Percentiles rank a stretch among this genome's conserved stretches.
Conservation (phyloP, 1,284 basidiomycete species). For the Ganoderma meredithae region DNA sequence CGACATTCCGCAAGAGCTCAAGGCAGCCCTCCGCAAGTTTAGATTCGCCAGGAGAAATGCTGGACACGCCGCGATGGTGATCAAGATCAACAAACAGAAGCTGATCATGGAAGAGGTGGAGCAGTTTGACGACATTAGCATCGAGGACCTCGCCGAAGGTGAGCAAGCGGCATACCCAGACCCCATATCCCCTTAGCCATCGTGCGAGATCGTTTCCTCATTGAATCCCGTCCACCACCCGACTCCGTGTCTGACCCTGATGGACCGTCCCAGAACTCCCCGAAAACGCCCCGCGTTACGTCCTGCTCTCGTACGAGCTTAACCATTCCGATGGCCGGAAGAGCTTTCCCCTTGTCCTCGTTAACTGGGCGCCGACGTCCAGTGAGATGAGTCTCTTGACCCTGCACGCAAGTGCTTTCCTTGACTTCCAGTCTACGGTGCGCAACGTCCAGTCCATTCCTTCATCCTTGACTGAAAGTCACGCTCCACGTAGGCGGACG, state of each 20-base stretch:
- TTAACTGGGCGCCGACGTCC: slow-evolving; percentile 86
- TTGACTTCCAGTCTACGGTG: slow-evolving; percentile 82
- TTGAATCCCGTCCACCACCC: not conserved
- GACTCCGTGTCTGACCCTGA: not conserved
- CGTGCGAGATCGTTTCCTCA: slow-evolving; percentile 16
- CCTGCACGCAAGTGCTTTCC: slow-evolving; percentile 82
- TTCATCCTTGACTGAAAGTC: not conserved
- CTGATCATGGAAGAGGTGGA: slow-evolving; percentile 86
- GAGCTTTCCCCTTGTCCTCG: slow-evolving; percentile 83
- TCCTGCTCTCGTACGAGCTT: slow-evolving; percentile 86
- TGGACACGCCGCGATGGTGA: slow-evolving; percentile 79
- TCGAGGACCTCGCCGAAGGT: slow-evolving; percentile 90
- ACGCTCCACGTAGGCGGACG: slow-evolving; percentile 61
- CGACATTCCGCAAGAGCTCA: slow-evolving; percentile 82
- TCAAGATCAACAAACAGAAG: slow-evolving; percentile 87
- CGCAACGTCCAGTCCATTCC: slow-evolving; percentile 35
- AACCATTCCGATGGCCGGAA: slow-evolving; percentile 85
- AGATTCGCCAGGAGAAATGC: slow-evolving; percentile 75
- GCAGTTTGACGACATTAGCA: slow-evolving; percentile 75
- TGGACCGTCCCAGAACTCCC: slow-evolving; percentile 73
- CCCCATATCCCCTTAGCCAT: not conserved
- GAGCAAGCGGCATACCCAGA: slow-evolving; percentile 23
- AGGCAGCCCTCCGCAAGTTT: slow-evolving; percentile 83
- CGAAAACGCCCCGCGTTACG: slow-evolving; percentile 88
- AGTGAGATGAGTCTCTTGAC: slow-evolving; percentile 83